Evolutionary conservation across 2,329 filamentous ascomycete species (phyloP).

Genomic region (Ophioceras dolichostomum): DNA sequence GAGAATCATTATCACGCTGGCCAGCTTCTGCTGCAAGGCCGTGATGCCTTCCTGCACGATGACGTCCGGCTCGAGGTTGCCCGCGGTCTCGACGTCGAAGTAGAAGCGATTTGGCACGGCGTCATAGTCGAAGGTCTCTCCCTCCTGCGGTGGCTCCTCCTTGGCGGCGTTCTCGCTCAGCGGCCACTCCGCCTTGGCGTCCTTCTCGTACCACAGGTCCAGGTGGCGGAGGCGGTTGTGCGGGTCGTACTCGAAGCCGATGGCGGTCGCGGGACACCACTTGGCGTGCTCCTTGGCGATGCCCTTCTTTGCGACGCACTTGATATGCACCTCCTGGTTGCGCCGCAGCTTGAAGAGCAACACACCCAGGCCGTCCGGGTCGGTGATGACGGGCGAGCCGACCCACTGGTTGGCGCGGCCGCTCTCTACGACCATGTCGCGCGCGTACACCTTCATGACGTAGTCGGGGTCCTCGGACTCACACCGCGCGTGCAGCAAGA

Average conservation of each 20-base stretch:
- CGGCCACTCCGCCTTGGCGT: constrained; percentile 74
- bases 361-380: constrained; percentile 68
- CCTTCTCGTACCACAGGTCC: constrained; percentile 89
- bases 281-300: constrained; percentile 99
- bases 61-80: constrained; percentile 76
- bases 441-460: constrained; percentile 87
- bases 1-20: constrained; percentile 41
- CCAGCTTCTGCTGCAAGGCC: constrained; percentile 82
- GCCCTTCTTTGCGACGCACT: constrained; percentile 92
- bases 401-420: constrained; percentile 61
- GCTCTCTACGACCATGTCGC: constrained; percentile 66
- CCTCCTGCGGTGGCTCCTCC: constrained; percentile 69
- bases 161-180: constrained; percentile 65
- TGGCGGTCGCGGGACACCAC: constrained; percentile 85
- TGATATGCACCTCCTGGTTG: constrained; percentile 81
- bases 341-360: constrained; percentile 84
- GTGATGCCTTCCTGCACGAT: constrained; percentile 85
- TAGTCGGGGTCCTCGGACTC: constrained; percentile 51
- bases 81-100: constrained; percentile 82
- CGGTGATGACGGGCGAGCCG: constrained; percentile 72
- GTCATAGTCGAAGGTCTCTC: constrained; percentile 83
- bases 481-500: constrained; percentile 77
- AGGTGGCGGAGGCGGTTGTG: constrained; percentile 90
- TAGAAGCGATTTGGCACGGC: constrained; percentile 80
- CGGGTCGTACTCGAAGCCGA: constrained; percentile 96